Percentiles rank a stretch among this genome's conserved stretches.
Evolutionary conservation across 1,284 basidiomycete genomes (phyloP).

Genomic region (Erythrobasidium hasegawianum): DNA sequence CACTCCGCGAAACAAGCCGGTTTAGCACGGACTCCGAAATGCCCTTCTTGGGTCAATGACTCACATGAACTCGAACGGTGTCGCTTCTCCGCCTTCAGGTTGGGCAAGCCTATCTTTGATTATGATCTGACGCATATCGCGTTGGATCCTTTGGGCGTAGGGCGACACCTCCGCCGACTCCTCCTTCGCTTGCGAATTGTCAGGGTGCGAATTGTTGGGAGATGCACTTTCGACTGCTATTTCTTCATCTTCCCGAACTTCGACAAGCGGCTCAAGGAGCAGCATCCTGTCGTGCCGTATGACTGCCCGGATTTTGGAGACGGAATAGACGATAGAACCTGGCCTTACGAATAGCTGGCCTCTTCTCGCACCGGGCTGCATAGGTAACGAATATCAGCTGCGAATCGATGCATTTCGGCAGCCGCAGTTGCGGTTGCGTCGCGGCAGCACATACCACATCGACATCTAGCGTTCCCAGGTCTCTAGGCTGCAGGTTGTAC

Average conservation of each 20-base stretch:
- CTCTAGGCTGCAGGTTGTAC: slow-evolving; percentile 28
- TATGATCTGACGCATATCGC: slow-evolving; percentile 32
- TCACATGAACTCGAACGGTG: slow-evolving; percentile 33
- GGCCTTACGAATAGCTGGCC: slow-evolving; percentile 30
- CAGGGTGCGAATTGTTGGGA: too few relatives aligned
- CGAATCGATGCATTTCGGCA: too few relatives aligned
- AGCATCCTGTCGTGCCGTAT: slow-evolving; percentile 22
- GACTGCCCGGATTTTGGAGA: slow-evolving; percentile 19
- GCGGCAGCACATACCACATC: slow-evolving; percentile 21
- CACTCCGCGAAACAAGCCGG: slow-evolving; percentile 5
- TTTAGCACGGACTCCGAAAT: background rate
- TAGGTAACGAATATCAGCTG: background rate
- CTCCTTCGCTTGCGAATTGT: background rate
- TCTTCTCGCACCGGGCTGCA: slow-evolving; percentile 9
- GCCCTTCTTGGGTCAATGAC: background rate
- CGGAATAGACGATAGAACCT: slow-evolving; percentile 23
- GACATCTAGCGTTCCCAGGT: slow-evolving; percentile 24
- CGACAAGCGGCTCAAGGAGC: slow-evolving; percentile 5
- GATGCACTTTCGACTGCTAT: background rate
- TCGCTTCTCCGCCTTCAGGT: slow-evolving; percentile 12
- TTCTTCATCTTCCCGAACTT: slow-evolving; percentile 1
- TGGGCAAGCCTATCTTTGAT: slow-evolving; percentile 17
- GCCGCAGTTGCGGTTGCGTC: too few relatives aligned
- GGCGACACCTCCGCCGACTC: background rate
- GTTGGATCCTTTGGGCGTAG: slow-evolving; percentile 1